Evolutionary conservation across 345 rosid species (phyloP), one percentile per base, ranked within the genome.

Genomic region (Combretum micranthum): DNA sequence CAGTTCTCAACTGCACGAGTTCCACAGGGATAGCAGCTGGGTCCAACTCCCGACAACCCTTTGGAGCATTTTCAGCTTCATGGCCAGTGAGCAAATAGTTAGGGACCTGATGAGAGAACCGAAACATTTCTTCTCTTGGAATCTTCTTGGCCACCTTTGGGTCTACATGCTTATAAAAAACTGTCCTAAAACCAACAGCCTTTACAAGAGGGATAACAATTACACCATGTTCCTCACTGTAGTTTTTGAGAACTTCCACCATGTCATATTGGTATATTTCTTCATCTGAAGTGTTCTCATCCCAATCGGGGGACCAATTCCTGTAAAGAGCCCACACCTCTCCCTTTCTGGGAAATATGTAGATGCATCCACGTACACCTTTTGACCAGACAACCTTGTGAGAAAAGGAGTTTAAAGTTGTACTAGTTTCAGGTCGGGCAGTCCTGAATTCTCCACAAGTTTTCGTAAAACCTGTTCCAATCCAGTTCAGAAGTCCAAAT

Each of bases 71-170:
- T 1, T 44, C 66, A 50, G 85, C 95, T 77, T 93, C 97, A 54
- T 72, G 66, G 22, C 97, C 97, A 0, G 92, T 85, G 44, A 93
- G 96, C 69, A 85, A 47, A 63, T 68, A 74, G 67, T 78, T 68
- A 1, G 99, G 99, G 44, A 93, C 92, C 71, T 80, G 96, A 63
- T 93, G 99, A n/a, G 99, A 93, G 75, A 93, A 90, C 20, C 96
- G 73, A 50, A 83, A 81, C 88, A 89, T 93, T 65, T 90, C 96
- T 61, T 70, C 88, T 64, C 62, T 87, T 2, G 71, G 77, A 45
- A 94, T 81, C 69, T 55, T 75, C 59, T 54, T 69, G 66, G 64
- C 75, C 64, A 71, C 79, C 3, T 68, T 55, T 2, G 70, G 71
- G 53, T 82, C 85, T 19, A 39, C 42, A 43, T 76, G 77, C 75